These are phyloP conservation scores for Aspergillus tamarii DNA, from an alignment of 2,329 filamentous ascomycete genomes.

Conservation along the genomic window DNA sequence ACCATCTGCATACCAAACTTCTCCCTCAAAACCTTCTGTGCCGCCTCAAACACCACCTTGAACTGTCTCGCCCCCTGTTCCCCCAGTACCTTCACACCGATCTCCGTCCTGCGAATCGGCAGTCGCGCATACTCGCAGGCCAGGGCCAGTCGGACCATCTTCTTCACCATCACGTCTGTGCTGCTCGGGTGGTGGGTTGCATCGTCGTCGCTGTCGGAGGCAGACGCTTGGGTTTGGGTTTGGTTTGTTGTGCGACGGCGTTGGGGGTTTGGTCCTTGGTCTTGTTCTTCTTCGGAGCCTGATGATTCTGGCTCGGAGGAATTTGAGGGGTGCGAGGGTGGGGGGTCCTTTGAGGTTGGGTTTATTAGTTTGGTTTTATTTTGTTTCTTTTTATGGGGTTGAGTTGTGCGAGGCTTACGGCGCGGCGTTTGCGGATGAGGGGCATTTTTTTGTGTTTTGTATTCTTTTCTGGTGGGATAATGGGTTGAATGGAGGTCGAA, in stretches of 20 bases:
- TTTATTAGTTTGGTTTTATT: background rate
- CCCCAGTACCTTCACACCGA: constrained; percentile 70
- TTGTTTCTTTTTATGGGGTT: background rate
- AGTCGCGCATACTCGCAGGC: constrained; percentile 63
- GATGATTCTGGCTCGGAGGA: background rate
- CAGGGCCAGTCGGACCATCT: constrained; percentile 64
- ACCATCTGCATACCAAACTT: constrained; percentile 92
- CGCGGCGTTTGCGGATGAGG: constrained; percentile 33
- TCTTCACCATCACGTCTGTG: constrained; percentile 56
- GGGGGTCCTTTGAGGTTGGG: background rate
- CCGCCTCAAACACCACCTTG: constrained; percentile 73
- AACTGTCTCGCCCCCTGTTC: constrained; percentile 69
- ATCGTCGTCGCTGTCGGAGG: constrained; percentile 18
- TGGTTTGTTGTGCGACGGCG: constrained; percentile 18
- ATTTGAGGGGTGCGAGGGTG: background rate
- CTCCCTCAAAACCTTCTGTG: constrained; percentile 70
- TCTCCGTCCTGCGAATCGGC: constrained; percentile 61
- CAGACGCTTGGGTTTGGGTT: background rate
- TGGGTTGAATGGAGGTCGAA: background rate
- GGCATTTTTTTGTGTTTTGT: constrained; percentile 26
- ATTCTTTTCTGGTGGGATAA: background rate
- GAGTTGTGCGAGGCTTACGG: constrained; percentile 25
- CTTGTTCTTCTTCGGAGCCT: background rate
- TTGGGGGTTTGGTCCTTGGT: constrained; percentile 3
- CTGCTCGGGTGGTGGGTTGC: constrained; percentile 32